Percentiles rank a stretch among this genome's conserved stretches.
These are phyloP conservation scores for Phalaenopsis equestris DNA, from an alignment of 106 monocot genomes.

Conservation along the genomic window DNA sequence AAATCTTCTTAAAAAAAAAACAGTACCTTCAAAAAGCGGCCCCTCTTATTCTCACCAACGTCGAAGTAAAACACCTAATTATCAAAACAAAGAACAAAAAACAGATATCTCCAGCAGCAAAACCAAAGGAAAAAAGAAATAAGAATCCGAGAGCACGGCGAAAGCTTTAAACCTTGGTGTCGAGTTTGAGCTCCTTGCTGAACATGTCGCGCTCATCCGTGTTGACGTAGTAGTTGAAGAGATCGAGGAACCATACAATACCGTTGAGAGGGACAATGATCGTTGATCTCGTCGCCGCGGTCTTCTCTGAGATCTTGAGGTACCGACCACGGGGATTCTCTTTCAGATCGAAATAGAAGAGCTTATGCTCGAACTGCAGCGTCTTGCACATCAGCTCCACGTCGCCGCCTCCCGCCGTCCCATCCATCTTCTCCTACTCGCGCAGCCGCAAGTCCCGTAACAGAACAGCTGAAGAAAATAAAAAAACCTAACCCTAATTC, in stretches of 20 bases:
- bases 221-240: conserved; percentile 60
- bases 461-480: background rate
- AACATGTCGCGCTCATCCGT: conserved; percentile 52
- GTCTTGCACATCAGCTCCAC: conserved; percentile 75
- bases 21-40: conserved; percentile 81
- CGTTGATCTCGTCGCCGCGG: conserved; percentile 75
- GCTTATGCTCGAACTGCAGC: conserved; percentile 88
- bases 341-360: conserved; percentile 94
- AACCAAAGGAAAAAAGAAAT: conserved; percentile 3
- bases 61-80: conserved; percentile 84
- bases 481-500: background rate
- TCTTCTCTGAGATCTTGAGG: conserved; percentile 96
- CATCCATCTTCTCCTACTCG: conserved; percentile 20
- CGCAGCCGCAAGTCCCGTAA: background rate
- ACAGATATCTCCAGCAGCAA: background rate
- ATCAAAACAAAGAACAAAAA: conserved; percentile 8
- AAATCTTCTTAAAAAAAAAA: background rate
- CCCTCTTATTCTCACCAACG: conserved; percentile 83
- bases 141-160: background rate
- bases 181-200: conserved; percentile 84
- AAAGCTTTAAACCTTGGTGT: conserved; percentile 54
- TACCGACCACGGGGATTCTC: conserved; percentile 80
- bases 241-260: conserved; percentile 68
- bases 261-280: conserved; percentile 75
- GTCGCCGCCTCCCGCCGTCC: conserved; percentile 34